Base-by-base conservation (phyloP, 2,329 filamentous ascomycete species). In the Harringtonia lauricola region DNA sequence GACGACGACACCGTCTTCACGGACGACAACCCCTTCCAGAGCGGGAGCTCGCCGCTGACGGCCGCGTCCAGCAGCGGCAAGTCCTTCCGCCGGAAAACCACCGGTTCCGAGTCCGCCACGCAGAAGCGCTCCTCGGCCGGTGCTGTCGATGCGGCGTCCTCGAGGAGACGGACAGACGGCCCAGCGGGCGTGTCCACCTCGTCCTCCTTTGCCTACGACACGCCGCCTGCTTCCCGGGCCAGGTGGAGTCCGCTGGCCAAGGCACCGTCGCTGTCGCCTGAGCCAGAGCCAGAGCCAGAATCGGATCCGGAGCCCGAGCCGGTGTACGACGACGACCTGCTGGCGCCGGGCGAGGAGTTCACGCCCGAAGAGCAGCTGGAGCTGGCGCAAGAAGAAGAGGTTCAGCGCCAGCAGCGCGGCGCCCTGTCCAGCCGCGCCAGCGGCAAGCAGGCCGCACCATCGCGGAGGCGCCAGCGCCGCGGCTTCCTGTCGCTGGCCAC, bases 21-120 rank as follows among this genome's bases (percentile, higher is more conserved):
- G 2, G 75, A 81, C 52, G 87, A 95, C 43, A 96, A 96, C 55
- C 89, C 90, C 0, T 96, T 96, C 58, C 90, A 96, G 60, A 86
- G 84, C 57, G 83, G 87, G 34, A 84, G 81, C 60, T 83, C 86
- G 10, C 81, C 86, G 2, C 62, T 72, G 7, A 58, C 65, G n/a
- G 60, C 62, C 1, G 39, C 46, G 8, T 47, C 50, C 14, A 28
- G 21, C 36, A 8, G 24, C 47, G 5, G 19, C 24, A 26, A 26
- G 24, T 7, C 24, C 10, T 26, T 10, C 24, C 47, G 45, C 37
- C 17, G 47, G 14, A 43, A 44, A 24, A 47, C 43, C 4, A 21
- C 36, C 21, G 26, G 24, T 14, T 17, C 36, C 22, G 36, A 41
- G 18, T 30, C 34, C 18, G 9, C 34, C 17, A 15, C 30, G 6